These are phyloP conservation scores for Canavalia ensiformis DNA, from an alignment of 306 rosid species.

Conservation along the genomic window DNA sequence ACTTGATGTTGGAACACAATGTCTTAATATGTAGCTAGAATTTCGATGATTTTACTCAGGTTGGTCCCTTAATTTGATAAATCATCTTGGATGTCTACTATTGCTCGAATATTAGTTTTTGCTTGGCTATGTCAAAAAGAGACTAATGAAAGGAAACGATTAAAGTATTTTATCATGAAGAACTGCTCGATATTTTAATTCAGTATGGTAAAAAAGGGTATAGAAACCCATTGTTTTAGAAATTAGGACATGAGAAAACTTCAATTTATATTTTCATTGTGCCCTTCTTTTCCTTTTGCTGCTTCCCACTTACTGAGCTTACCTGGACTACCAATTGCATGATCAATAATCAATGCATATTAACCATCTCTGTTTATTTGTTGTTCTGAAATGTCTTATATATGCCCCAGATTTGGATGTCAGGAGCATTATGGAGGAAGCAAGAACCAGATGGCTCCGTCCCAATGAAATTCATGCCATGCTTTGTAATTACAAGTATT, in stretches of 20 bases:
- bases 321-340: neutral
- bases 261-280: neutral
- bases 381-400: conserved; percentile 43
- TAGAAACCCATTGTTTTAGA: neutral
- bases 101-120: conserved; percentile 1
- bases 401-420: conserved; percentile 78
- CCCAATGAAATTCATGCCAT: conserved; percentile 96
- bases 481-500: conserved; percentile 81
- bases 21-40: conserved; percentile 10
- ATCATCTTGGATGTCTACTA: conserved; percentile 10
- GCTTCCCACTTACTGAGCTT: conserved; percentile 28
- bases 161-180: neutral
- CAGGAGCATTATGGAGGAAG: conserved; percentile 73
- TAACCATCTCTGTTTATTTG: conserved; percentile 16
- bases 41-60: neutral
- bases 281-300: conserved; percentile 1
- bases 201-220: neutral
- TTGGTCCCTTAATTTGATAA: conserved; percentile 22
- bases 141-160: neutral
- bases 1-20: conserved; percentile 30
- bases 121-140: neutral
- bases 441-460: conserved; percentile 90
- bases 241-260: neutral
- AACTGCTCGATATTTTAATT: conserved; percentile 15
- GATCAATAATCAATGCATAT: conserved; percentile 7